A percentile compares a stretch with the other conserved stretches of the same genome.
Conservation (phyloP, 2,329 filamentous ascomycete genomes). For the Calonectria henricotiae region DNA sequence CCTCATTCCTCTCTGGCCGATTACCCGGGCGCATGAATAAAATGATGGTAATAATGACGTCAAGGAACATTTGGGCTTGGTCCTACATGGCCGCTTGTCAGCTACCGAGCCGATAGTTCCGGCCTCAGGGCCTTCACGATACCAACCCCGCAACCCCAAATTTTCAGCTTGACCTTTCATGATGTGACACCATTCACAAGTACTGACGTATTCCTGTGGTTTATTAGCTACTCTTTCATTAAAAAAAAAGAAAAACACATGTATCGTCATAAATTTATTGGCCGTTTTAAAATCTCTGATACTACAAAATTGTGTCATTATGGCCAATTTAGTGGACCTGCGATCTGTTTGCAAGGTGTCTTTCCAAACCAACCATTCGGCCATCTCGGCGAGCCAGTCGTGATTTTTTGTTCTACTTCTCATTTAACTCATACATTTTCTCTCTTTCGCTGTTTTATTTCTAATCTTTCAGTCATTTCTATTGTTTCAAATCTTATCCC, state of each 20-base stretch:
- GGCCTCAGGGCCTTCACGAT: not conserved
- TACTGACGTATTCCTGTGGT: not conserved
- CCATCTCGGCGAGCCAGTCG: not conserved
- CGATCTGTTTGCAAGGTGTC: not conserved
- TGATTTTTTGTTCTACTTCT: not conserved
- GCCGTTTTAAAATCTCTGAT: not conserved
- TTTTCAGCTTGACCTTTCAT: not conserved
- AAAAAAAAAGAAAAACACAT: not conserved
- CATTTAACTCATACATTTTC: not conserved
- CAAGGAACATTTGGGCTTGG: not conserved
- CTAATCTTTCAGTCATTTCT: too few relatives aligned
- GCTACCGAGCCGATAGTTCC: slow-evolving; percentile 13
- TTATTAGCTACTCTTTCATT: too few relatives aligned
- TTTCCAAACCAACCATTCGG: not conserved
- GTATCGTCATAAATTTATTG: too few relatives aligned
- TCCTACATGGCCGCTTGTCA: not conserved
- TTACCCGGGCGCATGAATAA: not conserved
- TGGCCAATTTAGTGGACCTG: not conserved
- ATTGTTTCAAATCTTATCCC: not conserved
- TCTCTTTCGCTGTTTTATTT: not conserved
- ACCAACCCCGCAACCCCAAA: not conserved
- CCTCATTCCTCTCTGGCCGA: not conserved
- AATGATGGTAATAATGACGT: not conserved
- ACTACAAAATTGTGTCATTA: not conserved
- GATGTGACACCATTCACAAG: too few relatives aligned